These are phyloP conservation scores for Candida tammaniensis DNA, from an alignment of 805 yeast species.

Conservation along the genomic window DNA sequence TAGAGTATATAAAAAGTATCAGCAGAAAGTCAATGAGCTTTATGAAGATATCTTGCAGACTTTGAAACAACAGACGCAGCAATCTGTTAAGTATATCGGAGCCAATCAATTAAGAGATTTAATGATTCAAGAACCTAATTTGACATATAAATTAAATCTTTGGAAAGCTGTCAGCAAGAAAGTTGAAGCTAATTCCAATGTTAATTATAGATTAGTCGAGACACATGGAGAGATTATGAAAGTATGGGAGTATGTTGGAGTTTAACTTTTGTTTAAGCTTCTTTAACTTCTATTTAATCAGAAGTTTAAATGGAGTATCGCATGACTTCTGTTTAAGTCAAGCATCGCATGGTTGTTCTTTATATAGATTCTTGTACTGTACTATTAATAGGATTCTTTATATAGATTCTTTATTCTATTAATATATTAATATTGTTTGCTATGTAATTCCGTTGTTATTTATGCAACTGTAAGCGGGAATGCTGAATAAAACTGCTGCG, in stretches of 20 bases:
- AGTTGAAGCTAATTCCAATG: conserved; percentile 66
- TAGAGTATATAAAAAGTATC: conserved; percentile 38
- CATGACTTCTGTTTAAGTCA: no score
- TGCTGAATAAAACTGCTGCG: no score
- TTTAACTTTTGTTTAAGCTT: no score
- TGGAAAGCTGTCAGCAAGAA: conserved; percentile 59
- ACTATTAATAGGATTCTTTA: no score
- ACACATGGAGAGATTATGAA: conserved; percentile 83
- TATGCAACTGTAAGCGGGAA: no score
- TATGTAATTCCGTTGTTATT: no score
- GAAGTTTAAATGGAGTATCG: no score
- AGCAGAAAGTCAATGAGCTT: conserved; percentile 42
- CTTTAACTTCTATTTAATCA: no score
- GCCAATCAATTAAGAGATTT: conserved; percentile 72
- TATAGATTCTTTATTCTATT: neutral
- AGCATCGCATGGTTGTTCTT: no score
- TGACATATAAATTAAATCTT: conserved; percentile 39
- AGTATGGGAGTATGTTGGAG: conserved; percentile 81
- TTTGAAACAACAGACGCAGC: conserved; percentile 38
- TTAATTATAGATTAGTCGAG: conserved; percentile 62
- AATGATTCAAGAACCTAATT: conserved; percentile 43
- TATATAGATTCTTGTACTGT: no score
- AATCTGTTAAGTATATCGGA: conserved; percentile 46
- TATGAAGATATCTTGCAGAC: conserved; percentile 48
- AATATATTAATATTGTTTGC: no score